These are phyloP conservation scores for Tardiomyces digboiensis DNA, from an alignment of 1,139 yeast genomes.

Conservation along the genomic window DNA sequence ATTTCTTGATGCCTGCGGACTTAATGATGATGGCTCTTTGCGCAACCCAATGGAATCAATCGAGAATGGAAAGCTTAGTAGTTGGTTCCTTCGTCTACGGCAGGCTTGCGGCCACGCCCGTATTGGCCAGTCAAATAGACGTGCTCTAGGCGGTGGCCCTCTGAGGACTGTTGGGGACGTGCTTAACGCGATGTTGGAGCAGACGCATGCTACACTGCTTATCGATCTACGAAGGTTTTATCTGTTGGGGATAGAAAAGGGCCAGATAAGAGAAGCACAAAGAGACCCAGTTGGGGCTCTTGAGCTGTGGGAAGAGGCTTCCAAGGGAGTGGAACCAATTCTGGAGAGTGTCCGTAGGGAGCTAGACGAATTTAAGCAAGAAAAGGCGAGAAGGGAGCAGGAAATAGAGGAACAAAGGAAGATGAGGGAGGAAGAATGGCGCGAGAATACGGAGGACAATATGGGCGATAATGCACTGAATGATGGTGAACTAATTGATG, in stretches of 20 bases:
- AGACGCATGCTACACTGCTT: constrained; percentile 40
- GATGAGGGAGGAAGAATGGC: neutral
- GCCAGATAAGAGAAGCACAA: constrained; percentile 51
- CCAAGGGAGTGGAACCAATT: constrained; percentile 30
- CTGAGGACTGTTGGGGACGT: constrained; percentile 53
- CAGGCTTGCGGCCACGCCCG: constrained; percentile 83
- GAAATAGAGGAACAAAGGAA: neutral
- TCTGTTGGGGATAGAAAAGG: constrained; percentile 40
- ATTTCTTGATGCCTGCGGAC: constrained; percentile 53
- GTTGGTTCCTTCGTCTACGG: constrained; percentile 49
- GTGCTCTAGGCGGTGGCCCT: constrained; percentile 19
- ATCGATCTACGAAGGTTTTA: constrained; percentile 41
- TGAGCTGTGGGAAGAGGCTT: constrained; percentile 32
- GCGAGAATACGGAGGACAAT: constrained; percentile 2
- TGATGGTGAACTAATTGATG: constrained; percentile 9
- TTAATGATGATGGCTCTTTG: constrained; percentile 52
- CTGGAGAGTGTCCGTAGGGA: constrained; percentile 15
- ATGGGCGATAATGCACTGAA: constrained; percentile 5
- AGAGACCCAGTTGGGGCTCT: constrained; percentile 44
- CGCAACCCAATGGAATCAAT: constrained; percentile 8
- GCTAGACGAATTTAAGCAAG: neutral
- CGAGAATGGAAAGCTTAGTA: constrained; percentile 2
- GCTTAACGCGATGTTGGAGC: constrained; percentile 49
- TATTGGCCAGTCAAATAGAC: constrained; percentile 39
- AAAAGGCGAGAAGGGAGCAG: neutral